Evolutionary conservation across 1,284 basidiomycete genomes (phyloP).

Genomic region (Chondrostereum purpureum): DNA sequence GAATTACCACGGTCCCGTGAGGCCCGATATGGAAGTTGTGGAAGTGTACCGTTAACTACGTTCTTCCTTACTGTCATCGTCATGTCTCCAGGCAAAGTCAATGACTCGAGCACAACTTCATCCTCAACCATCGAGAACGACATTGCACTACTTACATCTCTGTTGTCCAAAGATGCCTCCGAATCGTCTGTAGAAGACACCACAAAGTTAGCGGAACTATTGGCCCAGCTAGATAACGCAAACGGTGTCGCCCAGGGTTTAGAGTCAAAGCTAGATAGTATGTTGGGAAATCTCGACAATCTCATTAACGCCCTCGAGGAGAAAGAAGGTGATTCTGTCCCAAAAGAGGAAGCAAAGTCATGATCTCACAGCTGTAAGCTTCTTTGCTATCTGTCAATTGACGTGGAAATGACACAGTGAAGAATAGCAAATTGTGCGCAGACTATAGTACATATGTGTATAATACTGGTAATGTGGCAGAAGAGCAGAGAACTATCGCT

Average conservation of each 20-base stretch:
- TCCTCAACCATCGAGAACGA: slow-evolving; percentile 28
- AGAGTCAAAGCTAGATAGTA: slow-evolving; percentile 49
- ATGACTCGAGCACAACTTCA: slow-evolving; percentile 3
- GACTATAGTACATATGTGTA: background rate
- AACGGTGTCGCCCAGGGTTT: slow-evolving; percentile 49
- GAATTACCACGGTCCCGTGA: too few species aligned
- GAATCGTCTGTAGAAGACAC: slow-evolving; percentile 1
- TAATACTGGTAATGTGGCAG: background rate
- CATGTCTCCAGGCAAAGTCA: slow-evolving; percentile 4
- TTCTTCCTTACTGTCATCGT: background rate
- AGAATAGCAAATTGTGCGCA: background rate
- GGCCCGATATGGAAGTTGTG: too few species aligned
- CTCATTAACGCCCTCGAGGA: slow-evolving; percentile 41
- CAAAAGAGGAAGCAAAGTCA: background rate
- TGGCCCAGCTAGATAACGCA: slow-evolving; percentile 45
- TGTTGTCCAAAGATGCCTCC: slow-evolving; percentile 26
- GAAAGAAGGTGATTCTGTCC: background rate
- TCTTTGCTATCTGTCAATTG: background rate
- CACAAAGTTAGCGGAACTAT: slow-evolving; percentile 37
- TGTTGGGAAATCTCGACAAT: slow-evolving; percentile 49
- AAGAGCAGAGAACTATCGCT: background rate
- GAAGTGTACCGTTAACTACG: too few species aligned
- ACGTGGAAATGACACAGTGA: background rate
- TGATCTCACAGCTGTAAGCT: background rate
- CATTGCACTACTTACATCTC: slow-evolving; percentile 26